Conservation (phyloP, 2,329 filamentous ascomycete genomes). For the Aspergillus sp. region DNA sequence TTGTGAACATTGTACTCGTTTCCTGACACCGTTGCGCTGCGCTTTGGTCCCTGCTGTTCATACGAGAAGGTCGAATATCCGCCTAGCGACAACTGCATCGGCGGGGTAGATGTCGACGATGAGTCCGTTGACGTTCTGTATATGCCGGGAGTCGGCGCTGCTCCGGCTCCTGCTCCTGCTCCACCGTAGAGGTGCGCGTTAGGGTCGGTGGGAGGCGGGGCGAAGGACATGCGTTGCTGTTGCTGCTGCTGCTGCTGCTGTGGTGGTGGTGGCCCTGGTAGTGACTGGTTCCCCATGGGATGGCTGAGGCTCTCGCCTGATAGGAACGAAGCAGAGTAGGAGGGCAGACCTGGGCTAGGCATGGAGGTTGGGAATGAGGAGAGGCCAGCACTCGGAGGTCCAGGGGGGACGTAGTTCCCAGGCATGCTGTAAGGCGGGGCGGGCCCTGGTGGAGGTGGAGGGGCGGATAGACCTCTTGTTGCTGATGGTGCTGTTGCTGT, state of each 20-base stretch:
- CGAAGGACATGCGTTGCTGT: slow-evolving; percentile 26
- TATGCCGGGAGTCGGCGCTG: background rate
- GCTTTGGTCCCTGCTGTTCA: slow-evolving; percentile 32
- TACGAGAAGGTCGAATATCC: slow-evolving; percentile 49
- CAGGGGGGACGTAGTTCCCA: slow-evolving; percentile 36
- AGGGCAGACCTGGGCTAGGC: slow-evolving; percentile 30
- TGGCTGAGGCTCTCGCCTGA: slow-evolving; percentile 15
- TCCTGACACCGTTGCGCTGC: slow-evolving; percentile 17
- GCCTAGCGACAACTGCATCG: slow-evolving; percentile 24
- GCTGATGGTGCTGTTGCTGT: background rate
- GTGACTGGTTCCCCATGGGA: background rate
- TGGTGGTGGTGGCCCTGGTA: background rate
- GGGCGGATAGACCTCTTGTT: slow-evolving; percentile 12
- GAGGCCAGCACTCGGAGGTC: slow-evolving; percentile 38
- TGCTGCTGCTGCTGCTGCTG: background rate
- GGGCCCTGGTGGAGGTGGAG: slow-evolving; percentile 25
- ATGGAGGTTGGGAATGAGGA: slow-evolving; percentile 30
- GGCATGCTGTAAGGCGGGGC: slow-evolving; percentile 27
- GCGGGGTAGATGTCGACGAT: slow-evolving; percentile 28
- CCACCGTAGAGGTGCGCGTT: slow-evolving; percentile 37
- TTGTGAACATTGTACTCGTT: slow-evolving; percentile 48
- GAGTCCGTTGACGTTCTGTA: background rate
- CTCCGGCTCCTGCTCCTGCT: too few species aligned
- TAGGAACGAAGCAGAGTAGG: slow-evolving; percentile 32
- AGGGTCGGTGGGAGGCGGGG: slow-evolving; percentile 37